Evolutionary conservation across 2,329 filamentous ascomycete genomes (phyloP).

Genomic region (Diplodia seriata): DNA sequence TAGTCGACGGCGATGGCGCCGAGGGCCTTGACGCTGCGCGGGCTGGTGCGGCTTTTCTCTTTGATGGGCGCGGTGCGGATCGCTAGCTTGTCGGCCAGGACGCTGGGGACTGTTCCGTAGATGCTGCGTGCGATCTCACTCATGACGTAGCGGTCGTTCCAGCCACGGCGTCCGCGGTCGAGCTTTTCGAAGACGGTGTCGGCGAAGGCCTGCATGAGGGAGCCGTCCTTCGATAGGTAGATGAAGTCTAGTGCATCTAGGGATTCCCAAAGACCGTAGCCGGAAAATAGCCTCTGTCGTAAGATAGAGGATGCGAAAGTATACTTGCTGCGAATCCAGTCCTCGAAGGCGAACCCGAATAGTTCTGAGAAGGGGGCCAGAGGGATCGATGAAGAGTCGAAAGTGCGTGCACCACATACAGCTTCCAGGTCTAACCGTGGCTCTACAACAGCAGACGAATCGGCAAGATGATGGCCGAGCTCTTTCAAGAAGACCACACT

Average conservation of each 20-base stretch:
- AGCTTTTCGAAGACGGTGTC: constrained; percentile 76
- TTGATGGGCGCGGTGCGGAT: constrained; percentile 60
- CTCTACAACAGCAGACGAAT: constrained; percentile 46
- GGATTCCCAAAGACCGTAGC: constrained; percentile 70
- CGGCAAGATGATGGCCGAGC: constrained; percentile 48
- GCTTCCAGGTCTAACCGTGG: constrained; percentile 62
- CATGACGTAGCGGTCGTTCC: constrained; percentile 83
- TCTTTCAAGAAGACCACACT: constrained; percentile 83
- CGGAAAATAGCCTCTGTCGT: constrained; percentile 69
- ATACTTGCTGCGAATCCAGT: constrained; percentile 80
- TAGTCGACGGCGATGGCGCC: constrained; percentile 71
- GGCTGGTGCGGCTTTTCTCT: constrained; percentile 55
- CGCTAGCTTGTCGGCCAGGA: constrained; percentile 69
- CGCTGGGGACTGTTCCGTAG: constrained; percentile 60
- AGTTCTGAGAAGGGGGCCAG: constrained; percentile 76
- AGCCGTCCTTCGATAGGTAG: constrained; percentile 79
- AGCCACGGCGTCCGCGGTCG: constrained; percentile 65
- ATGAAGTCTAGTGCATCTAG: constrained; percentile 73
- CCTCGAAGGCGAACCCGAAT: constrained; percentile 73
- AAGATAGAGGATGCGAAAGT: constrained; percentile 72
- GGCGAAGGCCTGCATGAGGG: constrained; percentile 69
- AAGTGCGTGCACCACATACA: constrained; percentile 56
- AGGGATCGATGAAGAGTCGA: constrained; percentile 42
- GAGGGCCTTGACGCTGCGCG: constrained; percentile 63
- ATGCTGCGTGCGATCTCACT: constrained; percentile 79